A percentile compares a stretch with the other conserved stretches of the same genome.
These are phyloP conservation scores for Scedosporium minutisporum DNA, from an alignment of 2,329 filamentous ascomycete species.

Conservation along the genomic window DNA sequence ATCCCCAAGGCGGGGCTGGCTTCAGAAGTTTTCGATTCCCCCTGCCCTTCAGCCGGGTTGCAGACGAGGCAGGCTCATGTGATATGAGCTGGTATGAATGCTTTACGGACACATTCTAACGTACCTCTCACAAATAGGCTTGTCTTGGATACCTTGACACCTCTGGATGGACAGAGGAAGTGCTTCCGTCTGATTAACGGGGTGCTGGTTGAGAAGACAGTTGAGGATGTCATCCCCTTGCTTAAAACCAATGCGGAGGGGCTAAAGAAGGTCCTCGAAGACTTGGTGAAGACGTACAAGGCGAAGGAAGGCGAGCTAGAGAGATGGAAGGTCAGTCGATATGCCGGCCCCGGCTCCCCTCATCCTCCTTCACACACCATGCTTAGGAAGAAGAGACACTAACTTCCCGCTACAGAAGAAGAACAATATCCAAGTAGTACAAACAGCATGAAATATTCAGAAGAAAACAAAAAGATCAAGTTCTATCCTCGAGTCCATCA, in stretches of 20 bases:
- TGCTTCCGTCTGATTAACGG: conserved; percentile 99
- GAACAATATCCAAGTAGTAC: conserved; percentile 81
- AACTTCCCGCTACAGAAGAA: conserved; percentile 54
- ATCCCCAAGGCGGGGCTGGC: neutral
- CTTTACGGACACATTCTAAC: conserved; percentile 9
- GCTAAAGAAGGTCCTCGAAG: conserved; percentile 85
- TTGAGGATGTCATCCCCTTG: conserved; percentile 83
- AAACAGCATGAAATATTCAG: conserved; percentile 44
- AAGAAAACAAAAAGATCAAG: conserved; percentile 1
- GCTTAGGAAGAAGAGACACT: neutral
- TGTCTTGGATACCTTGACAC: conserved; percentile 83
- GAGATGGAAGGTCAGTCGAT: conserved; percentile 68
- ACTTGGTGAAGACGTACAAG: conserved; percentile 95
- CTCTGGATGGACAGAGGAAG: conserved; percentile 76
- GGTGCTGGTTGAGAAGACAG: conserved; percentile 86
- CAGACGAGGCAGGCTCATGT: neutral
- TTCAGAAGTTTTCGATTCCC: too few relatives aligned
- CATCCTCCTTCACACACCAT: neutral
- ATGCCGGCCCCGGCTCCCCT: neutral
- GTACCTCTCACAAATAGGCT: conserved; percentile 47
- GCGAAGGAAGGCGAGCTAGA: conserved; percentile 89
- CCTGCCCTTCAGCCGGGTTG: too few relatives aligned
- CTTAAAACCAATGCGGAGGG: conserved; percentile 91
- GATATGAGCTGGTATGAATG: neutral
- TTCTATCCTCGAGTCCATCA: neutral